Evolutionary conservation across 495 filamentous ascomycete species (phyloP).

Genomic region (Terfezia claveryi): DNA sequence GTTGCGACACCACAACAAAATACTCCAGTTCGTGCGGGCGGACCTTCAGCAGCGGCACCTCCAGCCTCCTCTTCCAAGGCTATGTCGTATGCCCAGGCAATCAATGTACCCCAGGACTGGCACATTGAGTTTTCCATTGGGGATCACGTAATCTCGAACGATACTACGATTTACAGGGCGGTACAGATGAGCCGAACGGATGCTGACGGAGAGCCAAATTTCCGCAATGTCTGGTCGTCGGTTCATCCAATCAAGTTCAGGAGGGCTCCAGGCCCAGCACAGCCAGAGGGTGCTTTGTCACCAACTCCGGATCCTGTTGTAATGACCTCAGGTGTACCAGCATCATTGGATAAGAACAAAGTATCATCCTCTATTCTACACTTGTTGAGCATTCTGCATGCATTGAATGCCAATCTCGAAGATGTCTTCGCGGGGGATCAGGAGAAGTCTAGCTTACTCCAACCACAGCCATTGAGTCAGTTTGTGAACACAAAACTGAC

Average conservation of each 20-base stretch:
- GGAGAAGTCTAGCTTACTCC: conserved; percentile 42
- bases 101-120: conserved; percentile 69
- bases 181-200: conserved; percentile 49
- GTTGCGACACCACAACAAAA: conserved; percentile 63
- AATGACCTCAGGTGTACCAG: conserved; percentile 37
- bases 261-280: conserved; percentile 69
- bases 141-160: conserved; percentile 59
- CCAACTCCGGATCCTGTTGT: conserved; percentile 28
- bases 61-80: conserved; percentile 22
- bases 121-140: conserved; percentile 91
- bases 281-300: conserved; percentile 48
- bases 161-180: conserved; percentile 90
- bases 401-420: conserved; percentile 83
- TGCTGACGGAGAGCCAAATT: conserved; percentile 40
- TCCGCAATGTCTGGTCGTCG: conserved; percentile 66
- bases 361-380: conserved; percentile 72
- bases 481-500: conserved; percentile 99
- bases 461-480: conserved; percentile 67
- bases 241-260: conserved; percentile 83
- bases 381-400: conserved; percentile 74
- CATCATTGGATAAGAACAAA: conserved; percentile 65
- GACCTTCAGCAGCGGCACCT: conserved; percentile 20
- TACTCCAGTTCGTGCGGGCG: conserved; percentile 18
- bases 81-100: conserved; percentile 63
- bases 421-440: conserved; percentile 86